phyloP scores from a whole-genome alignment of 352 stramenopile genomes.

The Pythium insidiosum region DNA sequence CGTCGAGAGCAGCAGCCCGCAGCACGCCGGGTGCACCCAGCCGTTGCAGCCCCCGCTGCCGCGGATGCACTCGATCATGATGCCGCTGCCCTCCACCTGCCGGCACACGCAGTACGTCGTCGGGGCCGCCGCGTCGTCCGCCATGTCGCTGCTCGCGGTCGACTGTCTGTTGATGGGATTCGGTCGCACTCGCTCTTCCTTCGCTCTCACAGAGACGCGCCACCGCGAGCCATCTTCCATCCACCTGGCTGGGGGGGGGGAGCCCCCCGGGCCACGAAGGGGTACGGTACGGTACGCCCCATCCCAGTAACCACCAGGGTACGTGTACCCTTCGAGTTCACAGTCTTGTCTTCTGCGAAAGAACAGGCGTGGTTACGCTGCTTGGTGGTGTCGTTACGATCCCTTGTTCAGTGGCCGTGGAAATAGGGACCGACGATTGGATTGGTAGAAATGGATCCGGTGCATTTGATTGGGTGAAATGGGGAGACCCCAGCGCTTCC shows the following conservation, averaged over 20 bases:
- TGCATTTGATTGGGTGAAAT: too few relatives aligned
- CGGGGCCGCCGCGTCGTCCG: constrained; percentile 16
- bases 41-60: constrained; percentile 85
- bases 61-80: constrained; percentile 92
- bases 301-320: too few relatives aligned
- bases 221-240: constrained; percentile 5
- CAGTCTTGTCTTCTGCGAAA: too few relatives aligned
- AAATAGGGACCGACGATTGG: too few relatives aligned
- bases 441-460: too few relatives aligned
- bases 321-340: too few relatives aligned
- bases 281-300: neutral
- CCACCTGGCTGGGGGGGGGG: constrained; percentile 2
- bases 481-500: too few relatives aligned
- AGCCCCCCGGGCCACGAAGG: constrained; percentile 1
- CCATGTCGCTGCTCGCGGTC: too few relatives aligned
- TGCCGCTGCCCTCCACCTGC: constrained; percentile 71
- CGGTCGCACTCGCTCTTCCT: constrained; percentile 1
- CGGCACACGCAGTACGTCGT: constrained; percentile 82
- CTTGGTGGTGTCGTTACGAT: too few relatives aligned
- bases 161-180: too few relatives aligned
- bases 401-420: too few relatives aligned
- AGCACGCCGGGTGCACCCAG: constrained; percentile 87
- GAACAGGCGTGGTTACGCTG: too few relatives aligned
- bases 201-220: neutral
- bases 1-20: constrained; percentile 76